A percentile compares a stretch with the other conserved stretches of the same genome.
Conservation (phyloP, 2,329 filamentous ascomycete genomes). For the Incumbomyces delicatus region DNA sequence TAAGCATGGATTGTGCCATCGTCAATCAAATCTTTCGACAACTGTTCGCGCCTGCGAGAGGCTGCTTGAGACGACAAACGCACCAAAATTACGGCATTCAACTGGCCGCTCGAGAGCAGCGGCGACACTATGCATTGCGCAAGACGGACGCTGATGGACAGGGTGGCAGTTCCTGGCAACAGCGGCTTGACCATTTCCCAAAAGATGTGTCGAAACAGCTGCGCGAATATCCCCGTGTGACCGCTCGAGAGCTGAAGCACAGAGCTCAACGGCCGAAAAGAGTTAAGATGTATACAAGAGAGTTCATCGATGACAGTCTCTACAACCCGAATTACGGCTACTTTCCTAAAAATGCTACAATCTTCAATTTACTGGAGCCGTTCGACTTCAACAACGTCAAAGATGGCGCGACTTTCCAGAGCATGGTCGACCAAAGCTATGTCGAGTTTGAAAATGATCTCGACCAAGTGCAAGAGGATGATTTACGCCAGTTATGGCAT, state of each 20-base stretch:
- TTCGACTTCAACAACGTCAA: constrained; percentile 76
- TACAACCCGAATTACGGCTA: constrained; percentile 95
- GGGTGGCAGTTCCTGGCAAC: constrained; percentile 73
- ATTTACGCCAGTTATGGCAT: constrained; percentile 89
- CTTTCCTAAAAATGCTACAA: constrained; percentile 91
- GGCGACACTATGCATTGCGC: constrained; percentile 32
- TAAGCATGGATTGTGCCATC: constrained; percentile 68
- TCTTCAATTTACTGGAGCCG: constrained; percentile 84
- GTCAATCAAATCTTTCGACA: constrained; percentile 72
- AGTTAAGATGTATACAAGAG: constrained; percentile 94
- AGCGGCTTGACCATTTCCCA: constrained; percentile 64
- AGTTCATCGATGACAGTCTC: constrained; percentile 94
- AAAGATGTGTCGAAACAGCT: constrained; percentile 73
- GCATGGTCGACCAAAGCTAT: constrained; percentile 67
- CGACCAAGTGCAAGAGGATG: constrained; percentile 61
- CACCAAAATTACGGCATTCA: constrained; percentile 15
- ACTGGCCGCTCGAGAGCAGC: constrained; percentile 20
- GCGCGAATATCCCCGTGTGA: constrained; percentile 71
- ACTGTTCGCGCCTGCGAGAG: constrained; percentile 67
- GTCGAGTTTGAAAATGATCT: constrained; percentile 81
- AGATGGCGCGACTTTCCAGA: constrained; percentile 79
- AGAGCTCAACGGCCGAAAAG: constrained; percentile 67
- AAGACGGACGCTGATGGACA: constrained; percentile 27
- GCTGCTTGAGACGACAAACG: constrained; percentile 35
- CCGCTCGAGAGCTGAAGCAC: constrained; percentile 63